Percentiles rank a stretch among this genome's conserved stretches.
phyloP scores from a whole-genome alignment of 345 rosid genomes.

The Euclidium syriacum region DNA sequence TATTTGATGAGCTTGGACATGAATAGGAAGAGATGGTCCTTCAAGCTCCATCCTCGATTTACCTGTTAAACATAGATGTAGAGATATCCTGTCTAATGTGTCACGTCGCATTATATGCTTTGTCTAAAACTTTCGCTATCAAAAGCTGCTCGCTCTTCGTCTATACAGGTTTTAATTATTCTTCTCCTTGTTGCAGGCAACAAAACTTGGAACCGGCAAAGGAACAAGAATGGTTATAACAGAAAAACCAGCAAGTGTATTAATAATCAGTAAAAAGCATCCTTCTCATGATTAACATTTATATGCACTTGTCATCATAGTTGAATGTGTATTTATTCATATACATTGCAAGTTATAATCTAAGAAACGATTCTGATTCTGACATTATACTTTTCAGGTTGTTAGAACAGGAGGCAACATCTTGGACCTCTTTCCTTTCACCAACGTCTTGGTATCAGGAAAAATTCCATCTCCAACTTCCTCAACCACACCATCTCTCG shows the following conservation, averaged over 20 bases:
- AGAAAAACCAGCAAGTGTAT: conserved; percentile 10
- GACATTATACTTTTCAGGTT: conserved; percentile 35
- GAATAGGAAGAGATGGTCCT: background rate
- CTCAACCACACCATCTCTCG: conserved; percentile 46
- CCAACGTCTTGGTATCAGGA: conserved; percentile 72
- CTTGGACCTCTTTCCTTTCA: conserved; percentile 66
- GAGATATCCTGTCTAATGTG: background rate
- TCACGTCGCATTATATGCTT: conserved; percentile 3
- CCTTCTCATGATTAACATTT: background rate
- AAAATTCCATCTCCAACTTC: conserved; percentile 49
- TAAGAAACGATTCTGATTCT: background rate
- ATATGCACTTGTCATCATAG: background rate
- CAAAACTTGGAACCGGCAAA: conserved; percentile 1
- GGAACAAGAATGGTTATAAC: background rate
- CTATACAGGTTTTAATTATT: conserved; percentile 15
- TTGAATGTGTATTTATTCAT: conserved; percentile 9
- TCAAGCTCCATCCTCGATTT: background rate
- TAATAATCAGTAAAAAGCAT: background rate
- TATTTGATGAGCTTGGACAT: conserved; percentile 3
- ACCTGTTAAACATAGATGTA: background rate
- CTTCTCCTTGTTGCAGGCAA: conserved; percentile 19
- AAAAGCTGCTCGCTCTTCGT: conserved; percentile 5
- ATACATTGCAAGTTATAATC: conserved; percentile 6
- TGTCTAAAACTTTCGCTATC: background rate
- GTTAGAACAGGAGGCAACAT: conserved; percentile 62